A percentile compares a stretch with the other conserved stretches of the same genome.
Conservation (phyloP, 179 eudicot genomes). For the Spinacia oleracea region DNA sequence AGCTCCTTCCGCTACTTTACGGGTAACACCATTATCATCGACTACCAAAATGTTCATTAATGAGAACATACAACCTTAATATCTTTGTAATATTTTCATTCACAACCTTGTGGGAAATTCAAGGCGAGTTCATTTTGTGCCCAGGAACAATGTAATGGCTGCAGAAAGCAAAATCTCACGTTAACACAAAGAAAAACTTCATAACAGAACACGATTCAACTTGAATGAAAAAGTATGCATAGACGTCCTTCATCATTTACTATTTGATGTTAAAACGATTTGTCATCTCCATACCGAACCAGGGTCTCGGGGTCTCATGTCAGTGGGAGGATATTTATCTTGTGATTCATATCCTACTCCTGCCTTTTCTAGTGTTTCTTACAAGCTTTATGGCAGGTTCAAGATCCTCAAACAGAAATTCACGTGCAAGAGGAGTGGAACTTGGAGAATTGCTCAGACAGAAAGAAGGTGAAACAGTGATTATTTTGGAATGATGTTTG, state of each 20-base stretch:
- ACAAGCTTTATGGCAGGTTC: slow-evolving; percentile 45
- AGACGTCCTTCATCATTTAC: too few relatives aligned
- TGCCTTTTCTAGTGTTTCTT: background rate
- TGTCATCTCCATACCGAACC: too few relatives aligned
- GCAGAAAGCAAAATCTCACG: too few relatives aligned
- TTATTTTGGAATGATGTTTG: slow-evolving; percentile 75
- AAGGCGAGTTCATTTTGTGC: too few relatives aligned
- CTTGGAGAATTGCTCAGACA: slow-evolving; percentile 67
- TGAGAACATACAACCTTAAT: too few relatives aligned
- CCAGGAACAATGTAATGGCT: too few relatives aligned
- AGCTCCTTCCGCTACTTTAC: slow-evolving; percentile 87
- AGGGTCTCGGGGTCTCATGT: background rate
- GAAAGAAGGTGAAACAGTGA: slow-evolving; percentile 84
- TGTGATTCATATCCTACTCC: background rate
- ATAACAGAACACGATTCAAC: too few relatives aligned
- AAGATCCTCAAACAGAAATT: slow-evolving; percentile 58
- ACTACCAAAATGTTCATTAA: slow-evolving; percentile 89
- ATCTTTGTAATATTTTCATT: too few relatives aligned
- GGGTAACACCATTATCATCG: slow-evolving; percentile 78
- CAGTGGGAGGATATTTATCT: background rate
- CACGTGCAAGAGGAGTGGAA: slow-evolving; percentile 65
- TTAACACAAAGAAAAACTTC: too few relatives aligned
- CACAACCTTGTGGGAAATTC: too few relatives aligned
- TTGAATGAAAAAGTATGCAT: too few relatives aligned
- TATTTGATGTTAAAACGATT: too few relatives aligned